Evolutionary conservation across 2,329 filamentous ascomycete species (phyloP), one percentile per base, ranked within the genome.

Genomic region (Monosporascus sp.): DNA sequence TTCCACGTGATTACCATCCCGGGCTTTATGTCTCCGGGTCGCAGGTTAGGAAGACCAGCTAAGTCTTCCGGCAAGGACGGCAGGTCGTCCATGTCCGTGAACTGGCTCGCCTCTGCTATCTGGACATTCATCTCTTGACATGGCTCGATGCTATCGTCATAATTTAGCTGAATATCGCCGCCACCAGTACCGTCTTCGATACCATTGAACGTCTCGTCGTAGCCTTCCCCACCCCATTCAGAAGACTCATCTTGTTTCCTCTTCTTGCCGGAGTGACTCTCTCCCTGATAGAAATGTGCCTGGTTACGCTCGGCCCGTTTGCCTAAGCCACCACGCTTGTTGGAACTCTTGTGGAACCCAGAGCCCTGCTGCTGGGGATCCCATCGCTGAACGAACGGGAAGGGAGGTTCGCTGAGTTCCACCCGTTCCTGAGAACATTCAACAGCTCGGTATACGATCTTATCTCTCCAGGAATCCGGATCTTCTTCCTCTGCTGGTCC

Each of bases 371-470:
- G 88, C 56, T 91, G 86, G 3, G 82, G 80, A 69, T 96, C 90
- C 93, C 92, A 97, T 47, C 89, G 82, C 68, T 97, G 91, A 17
- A 88, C 77, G 68, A 97, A 97, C 0, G 92, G 92, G 64, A 95
- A 97, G 0, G 92, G 89, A 0, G 93, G 92, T 37, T 89, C 80
- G 51, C 81, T 88, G 46, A 96, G 75, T 35, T 80, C 73, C 40
- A 90, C 73, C 5, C 78, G 80, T 31, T 88, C 80, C n/a, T 88
- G 79, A 57, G 85, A 83, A 70, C 92, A 97, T 68, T 97, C 93
- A 1, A 95, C 89, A 22, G 90, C 92, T 24, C 82, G 80, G 56
- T 96, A 84, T 11, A 75, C 79, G 55, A 97, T 86, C 60, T 85
- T 90, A 5, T 82, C 74, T 60, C 82, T 82, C 92, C 92, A 97